Conservation (phyloP, 2,329 filamentous ascomycete species). For the Botrytis aclada region DNA sequence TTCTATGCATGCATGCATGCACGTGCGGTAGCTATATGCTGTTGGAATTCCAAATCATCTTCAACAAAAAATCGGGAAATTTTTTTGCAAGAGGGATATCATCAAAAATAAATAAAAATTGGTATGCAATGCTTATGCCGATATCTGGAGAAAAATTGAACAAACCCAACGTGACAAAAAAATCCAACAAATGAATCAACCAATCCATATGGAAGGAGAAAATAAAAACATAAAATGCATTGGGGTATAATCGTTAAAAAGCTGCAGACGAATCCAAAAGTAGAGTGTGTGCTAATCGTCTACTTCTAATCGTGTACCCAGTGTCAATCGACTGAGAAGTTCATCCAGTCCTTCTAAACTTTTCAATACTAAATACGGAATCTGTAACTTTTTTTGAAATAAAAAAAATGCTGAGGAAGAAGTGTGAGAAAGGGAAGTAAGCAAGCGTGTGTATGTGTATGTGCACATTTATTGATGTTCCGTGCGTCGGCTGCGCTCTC, state of each 20-base stretch:
- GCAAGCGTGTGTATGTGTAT: neutral
- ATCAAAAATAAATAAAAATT: neutral
- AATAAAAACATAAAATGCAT: neutral
- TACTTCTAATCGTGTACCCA: constrained; percentile 8
- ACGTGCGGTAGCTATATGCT: neutral
- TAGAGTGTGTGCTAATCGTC: constrained; percentile 6
- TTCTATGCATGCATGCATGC: constrained; percentile 8
- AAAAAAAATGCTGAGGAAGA: neutral
- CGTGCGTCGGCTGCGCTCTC: neutral
- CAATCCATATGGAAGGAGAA: neutral
- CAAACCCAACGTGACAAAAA: neutral
- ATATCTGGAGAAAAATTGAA: neutral
- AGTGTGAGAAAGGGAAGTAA: neutral
- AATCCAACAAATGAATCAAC: neutral
- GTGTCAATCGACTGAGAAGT: constrained; percentile 6
- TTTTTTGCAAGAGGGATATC: constrained; percentile 5
- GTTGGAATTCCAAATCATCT: neutral
- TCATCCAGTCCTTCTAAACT: constrained; percentile 6
- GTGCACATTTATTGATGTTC: constrained; percentile 1
- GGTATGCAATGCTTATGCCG: neutral
- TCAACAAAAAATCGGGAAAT: neutral
- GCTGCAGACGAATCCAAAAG: constrained; percentile 14
- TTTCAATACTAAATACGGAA: constrained; percentile 4
- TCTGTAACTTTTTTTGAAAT: neutral
- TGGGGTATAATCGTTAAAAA: constrained; percentile 17